phyloP scores from a whole-genome alignment of 306 rosid genomes.

The Quercus wislizeni region DNA sequence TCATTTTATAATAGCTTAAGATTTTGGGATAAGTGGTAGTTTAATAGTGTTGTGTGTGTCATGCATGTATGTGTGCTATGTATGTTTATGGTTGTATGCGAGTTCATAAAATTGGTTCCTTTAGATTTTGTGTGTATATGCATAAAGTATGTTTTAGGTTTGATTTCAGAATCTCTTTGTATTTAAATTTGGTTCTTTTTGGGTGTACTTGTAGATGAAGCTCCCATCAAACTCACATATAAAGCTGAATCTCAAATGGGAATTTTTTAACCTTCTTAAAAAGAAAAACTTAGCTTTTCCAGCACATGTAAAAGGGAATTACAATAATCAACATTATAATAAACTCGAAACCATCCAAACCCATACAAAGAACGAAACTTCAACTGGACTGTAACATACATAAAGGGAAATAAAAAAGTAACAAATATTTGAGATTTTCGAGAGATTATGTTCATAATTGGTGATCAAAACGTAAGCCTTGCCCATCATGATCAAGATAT shows the following conservation, averaged over 20 bases:
- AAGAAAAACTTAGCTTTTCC: no score
- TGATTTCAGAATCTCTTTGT: neutral
- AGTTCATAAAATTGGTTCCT: neutral
- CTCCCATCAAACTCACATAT: no score
- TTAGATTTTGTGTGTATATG: neutral
- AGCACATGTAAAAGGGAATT: no score
- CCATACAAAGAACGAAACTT: no score
- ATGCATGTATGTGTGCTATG: neutral
- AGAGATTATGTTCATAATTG: neutral
- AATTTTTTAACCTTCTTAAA: no score
- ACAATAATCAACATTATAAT: no score
- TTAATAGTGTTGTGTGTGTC: no score
- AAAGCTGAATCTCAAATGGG: no score
- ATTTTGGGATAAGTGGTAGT: no score
- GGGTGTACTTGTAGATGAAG: neutral
- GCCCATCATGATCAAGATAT: neutral
- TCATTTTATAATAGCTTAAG: no score
- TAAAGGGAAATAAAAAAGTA: neutral
- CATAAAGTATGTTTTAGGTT: neutral
- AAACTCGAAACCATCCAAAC: no score
- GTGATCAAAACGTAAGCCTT: neutral
- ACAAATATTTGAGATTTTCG: neutral
- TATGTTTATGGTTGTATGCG: neutral
- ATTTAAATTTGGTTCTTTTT: neutral
- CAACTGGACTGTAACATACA: no score